Evolutionary conservation across 192 early-diverging fungal genomes (phyloP), one percentile per base, ranked within the genome.

Genomic region (Phycomyces blakesleeanus): DNA sequence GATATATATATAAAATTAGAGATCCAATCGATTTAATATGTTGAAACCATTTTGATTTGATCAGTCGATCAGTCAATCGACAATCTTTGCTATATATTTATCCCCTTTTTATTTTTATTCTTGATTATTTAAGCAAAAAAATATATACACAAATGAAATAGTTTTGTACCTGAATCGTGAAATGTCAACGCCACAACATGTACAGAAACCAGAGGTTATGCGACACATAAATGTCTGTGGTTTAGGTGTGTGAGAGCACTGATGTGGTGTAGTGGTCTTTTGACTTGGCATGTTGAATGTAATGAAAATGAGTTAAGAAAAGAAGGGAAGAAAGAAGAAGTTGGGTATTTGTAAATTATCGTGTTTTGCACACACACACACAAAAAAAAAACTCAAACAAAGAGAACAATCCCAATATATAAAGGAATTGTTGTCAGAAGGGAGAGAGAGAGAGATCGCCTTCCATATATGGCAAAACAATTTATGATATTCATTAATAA

Each of bases 151-250:
- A 42, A 16, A 22, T 14, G 22, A 26, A 7, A 2, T 0, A 8
- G 24, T 44, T 18, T n/a, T 34, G 49, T 61, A 61, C 59, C 49
- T 61, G 29, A 61, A 61, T 1, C 24, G n/a, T 22, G 59, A 37
- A 21, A 61, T 26, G 34, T 61, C 50, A 37, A 61, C 59, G 21
- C 59, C 59, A 40, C 59, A 61, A 24, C 59, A 61, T 6, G 44
- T n/a, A 51, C 59, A 61, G 37, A 61, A 61, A 12, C 59, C 21
- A 10, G 47, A 24, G n/a, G 14, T n/a, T 47, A 26, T 22, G 29
- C 22, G n/a, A 44, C 40, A 25, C 15, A 59, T 25, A 21, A 39
- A 22, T 61, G 42, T 51, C 51, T 22, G n/a, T 3, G 38, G 18
- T 4, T 10, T 0, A 38, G 10, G n/a, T 39, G 40, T 34, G 29